A percentile compares a stretch with the other conserved stretches of the same genome.
These are phyloP conservation scores for Russula foetens DNA, from an alignment of 768 basidiomycete genomes.

Conservation along the genomic window DNA sequence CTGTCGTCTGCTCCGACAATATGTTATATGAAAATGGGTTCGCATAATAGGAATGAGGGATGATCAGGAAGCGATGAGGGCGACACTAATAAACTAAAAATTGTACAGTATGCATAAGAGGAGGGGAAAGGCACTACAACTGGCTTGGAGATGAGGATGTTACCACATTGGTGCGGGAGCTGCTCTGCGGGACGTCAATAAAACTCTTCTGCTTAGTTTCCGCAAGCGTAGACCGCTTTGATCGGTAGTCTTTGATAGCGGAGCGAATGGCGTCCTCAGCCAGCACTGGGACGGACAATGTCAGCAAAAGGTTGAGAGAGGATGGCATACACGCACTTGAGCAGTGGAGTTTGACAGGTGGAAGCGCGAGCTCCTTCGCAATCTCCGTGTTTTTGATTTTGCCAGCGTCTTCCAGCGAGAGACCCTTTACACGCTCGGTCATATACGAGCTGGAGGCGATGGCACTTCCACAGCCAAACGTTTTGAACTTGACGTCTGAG, in stretches of 20 bases:
- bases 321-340: slow-evolving; percentile 53
- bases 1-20: not conserved
- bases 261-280: slow-evolving; percentile 99
- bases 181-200: slow-evolving; percentile 61
- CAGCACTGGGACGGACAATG: slow-evolving; percentile 50
- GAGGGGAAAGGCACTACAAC: slow-evolving; percentile 20
- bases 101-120: slow-evolving; percentile 12
- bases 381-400: slow-evolving; percentile 99
- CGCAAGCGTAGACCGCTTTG: slow-evolving; percentile 56
- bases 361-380: slow-evolving; percentile 91
- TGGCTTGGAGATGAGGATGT: slow-evolving; percentile 43
- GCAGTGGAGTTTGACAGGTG: slow-evolving; percentile 94
- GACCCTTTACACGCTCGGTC: slow-evolving; percentile 96
- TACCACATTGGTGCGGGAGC: slow-evolving; percentile 44
- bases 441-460: slow-evolving; percentile 98
- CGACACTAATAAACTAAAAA: not conserved
- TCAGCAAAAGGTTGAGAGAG: not conserved
- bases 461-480: slow-evolving; percentile 96
- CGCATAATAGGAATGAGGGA: not conserved
- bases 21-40: not conserved
- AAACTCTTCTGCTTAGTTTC: slow-evolving; percentile 52
- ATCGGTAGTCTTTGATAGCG: slow-evolving; percentile 92
- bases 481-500: slow-evolving; percentile 99
- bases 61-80: not conserved
- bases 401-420: slow-evolving; percentile 89